Evolutionary conservation across 495 filamentous ascomycete genomes (phyloP).

Genomic region (Xylaria palmicola): DNA sequence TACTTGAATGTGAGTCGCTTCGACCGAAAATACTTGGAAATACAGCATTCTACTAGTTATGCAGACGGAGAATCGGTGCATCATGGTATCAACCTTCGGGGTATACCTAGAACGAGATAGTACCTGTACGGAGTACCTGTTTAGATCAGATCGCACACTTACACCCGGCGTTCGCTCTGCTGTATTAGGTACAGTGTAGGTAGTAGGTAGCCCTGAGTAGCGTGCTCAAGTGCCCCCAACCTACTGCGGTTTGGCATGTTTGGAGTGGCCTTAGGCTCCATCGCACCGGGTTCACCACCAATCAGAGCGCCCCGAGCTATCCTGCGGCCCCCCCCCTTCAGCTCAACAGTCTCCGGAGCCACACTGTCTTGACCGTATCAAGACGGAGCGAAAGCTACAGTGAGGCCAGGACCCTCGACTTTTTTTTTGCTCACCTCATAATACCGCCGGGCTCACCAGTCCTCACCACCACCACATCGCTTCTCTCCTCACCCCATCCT

Average conservation of each 20-base stretch:
- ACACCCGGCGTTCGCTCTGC: too few species aligned
- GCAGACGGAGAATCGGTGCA: too few species aligned
- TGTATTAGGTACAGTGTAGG: too few species aligned
- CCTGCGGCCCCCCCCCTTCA: not conserved
- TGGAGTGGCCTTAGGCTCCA: constrained; percentile 19
- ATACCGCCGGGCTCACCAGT: not conserved
- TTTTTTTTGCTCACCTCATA: constrained; percentile 19
- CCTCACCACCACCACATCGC: not conserved
- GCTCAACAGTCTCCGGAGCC: constrained; percentile 12
- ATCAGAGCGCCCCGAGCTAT: constrained; percentile 1
- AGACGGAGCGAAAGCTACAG: not conserved
- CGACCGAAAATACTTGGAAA: too few species aligned
- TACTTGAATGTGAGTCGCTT: too few species aligned
- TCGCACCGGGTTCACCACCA: constrained; percentile 21
- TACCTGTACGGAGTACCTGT: too few species aligned
- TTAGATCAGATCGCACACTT: too few species aligned
- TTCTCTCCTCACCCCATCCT: not conserved
- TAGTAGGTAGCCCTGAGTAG: too few species aligned
- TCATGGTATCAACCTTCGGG: too few species aligned
- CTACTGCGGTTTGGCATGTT: constrained; percentile 21
- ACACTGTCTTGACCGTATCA: constrained; percentile 8
- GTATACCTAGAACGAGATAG: too few species aligned
- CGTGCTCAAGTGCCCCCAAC: too few species aligned
- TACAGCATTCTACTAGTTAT: too few species aligned
- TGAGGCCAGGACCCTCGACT: not conserved